Base-by-base conservation (phyloP, 352 stramenopile species). In the Peronospora belbahrii region DNA sequence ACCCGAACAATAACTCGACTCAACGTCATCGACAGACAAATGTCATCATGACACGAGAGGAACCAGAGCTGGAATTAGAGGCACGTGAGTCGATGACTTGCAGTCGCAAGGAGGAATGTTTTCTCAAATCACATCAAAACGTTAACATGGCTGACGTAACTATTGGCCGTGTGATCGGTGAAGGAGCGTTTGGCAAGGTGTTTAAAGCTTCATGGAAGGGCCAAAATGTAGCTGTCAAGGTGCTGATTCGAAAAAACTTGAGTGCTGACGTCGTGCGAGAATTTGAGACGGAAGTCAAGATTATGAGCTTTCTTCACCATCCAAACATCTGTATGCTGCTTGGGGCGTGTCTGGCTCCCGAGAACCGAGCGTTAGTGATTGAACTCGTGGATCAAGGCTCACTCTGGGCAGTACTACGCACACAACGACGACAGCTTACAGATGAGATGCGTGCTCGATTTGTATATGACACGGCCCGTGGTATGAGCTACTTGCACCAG, bases 251-350 rank as follows among this genome's bases (percentile, higher is more conserved):
- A 52, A 73, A 88, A 40, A 75, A 89, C 37, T 50, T 92, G 30
- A 83, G 65, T 24, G 61, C 65, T 0, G 75, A 86, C 10, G 69
- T 89, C 10, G 56, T 86, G 37, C 57, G 62, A 4, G 80, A 92
- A 46, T 92, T 92, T 48, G 73, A 92, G 60, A 74, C 69, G 20
- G 80, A 92, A 51, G 67, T 85, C 17, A 71, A 85, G 59, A 92
- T 92, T 56, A 89, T 89, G 80, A 88, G 80, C 46, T 72, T 83
- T 30, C 78, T 99, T 46, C 61, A 83, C 39, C 96, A 99, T 73
- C 94, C 95, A 4, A 98, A 98, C 70, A 96, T 99, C 47, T 98
- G 95, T 59, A 79, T 96, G 24, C 88, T 98, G 48, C 88, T 98
- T 30, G 95, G 94, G 20, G 94, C 95, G 35, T 98, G 93, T 67